phyloP scores from a whole-genome alignment of 2,329 filamentous ascomycete genomes.

The Diaporthe citri region DNA sequence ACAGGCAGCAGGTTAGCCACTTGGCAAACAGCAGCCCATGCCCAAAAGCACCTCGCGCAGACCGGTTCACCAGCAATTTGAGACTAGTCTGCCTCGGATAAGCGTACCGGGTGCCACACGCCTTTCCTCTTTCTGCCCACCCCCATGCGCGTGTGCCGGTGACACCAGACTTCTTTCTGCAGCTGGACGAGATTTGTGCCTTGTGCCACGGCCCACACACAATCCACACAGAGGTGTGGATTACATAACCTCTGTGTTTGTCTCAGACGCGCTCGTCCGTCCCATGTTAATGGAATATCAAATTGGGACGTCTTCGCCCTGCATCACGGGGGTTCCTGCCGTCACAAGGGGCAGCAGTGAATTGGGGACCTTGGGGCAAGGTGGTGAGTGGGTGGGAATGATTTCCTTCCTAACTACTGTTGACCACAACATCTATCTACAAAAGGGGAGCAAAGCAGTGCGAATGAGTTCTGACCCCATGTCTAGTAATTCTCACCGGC shows the following conservation, averaged over 20 bases:
- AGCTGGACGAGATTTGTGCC: constrained; percentile 6
- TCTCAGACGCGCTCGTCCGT: neutral
- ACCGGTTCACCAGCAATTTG: neutral
- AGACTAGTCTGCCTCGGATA: constrained; percentile 14
- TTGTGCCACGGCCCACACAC: neutral
- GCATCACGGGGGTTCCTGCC: constrained; percentile 11
- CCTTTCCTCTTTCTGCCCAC: neutral
- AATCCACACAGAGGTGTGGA: neutral
- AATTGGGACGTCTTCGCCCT: neutral
- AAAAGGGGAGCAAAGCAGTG: neutral
- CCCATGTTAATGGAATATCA: constrained; percentile 8
- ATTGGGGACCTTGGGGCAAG: neutral
- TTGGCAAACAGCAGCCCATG: constrained; percentile 1
- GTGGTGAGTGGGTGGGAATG: neutral
- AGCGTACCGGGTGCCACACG: constrained; percentile 1
- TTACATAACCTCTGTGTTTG: neutral
- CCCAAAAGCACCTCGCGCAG: constrained; percentile 3
- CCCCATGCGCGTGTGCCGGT: neutral
- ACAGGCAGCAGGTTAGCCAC: neutral
- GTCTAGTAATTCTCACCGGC: neutral
- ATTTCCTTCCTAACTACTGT: too few species aligned
- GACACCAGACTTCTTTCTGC: constrained; percentile 2
- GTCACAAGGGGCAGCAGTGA: constrained; percentile 11
- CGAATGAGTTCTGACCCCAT: neutral
- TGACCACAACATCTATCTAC: neutral